phyloP scores from a whole-genome alignment of 495 filamentous ascomycete species.

The Parathielavia appendiculata region DNA sequence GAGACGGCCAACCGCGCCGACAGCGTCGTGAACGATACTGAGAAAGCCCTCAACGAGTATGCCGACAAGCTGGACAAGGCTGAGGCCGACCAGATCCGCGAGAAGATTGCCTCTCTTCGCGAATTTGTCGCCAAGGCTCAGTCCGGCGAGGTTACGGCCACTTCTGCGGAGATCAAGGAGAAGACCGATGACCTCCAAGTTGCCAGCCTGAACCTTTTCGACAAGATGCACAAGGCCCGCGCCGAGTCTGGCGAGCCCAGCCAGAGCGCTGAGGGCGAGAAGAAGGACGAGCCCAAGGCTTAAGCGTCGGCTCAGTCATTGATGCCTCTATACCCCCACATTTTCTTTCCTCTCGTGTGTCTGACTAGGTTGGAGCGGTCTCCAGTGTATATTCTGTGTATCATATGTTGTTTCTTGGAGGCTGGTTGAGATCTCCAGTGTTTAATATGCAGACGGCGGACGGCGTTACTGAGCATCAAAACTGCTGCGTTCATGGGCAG shows the following conservation, averaged over 20 bases:
- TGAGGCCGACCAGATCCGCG: conserved; percentile 83
- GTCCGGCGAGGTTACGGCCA: conserved; percentile 78
- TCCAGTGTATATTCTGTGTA: conserved; percentile 41
- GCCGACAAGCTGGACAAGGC: conserved; percentile 94
- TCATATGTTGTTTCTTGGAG: conserved; percentile 37
- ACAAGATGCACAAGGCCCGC: conserved; percentile 99
- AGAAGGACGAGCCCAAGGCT: conserved; percentile 61
- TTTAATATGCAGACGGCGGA: conserved; percentile 41
- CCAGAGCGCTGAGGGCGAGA: conserved; percentile 69
- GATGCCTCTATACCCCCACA: conserved; percentile 25
- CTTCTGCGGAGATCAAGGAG: conserved; percentile 88
- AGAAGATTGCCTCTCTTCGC: conserved; percentile 86
- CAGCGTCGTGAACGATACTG: conserved; percentile 92
- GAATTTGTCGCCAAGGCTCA: conserved; percentile 94
- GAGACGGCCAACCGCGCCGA: conserved; percentile 96
- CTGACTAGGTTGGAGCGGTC: conserved; percentile 34
- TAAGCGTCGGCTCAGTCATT: conserved; percentile 17
- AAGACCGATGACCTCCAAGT: conserved; percentile 97
- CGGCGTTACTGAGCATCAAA: conserved; percentile 48
- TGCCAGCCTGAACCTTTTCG: conserved; percentile 92
- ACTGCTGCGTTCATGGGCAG: conserved; percentile 32
- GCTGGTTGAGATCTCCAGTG: conserved; percentile 26
- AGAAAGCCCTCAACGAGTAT: conserved; percentile 96
- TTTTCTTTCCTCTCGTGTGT: conserved; percentile 29
- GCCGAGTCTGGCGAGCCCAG: conserved; percentile 52